Evolutionary conservation across 345 rosid genomes (phyloP), one percentile per base, ranked within the genome.

Genomic region (Garcia nutans): DNA sequence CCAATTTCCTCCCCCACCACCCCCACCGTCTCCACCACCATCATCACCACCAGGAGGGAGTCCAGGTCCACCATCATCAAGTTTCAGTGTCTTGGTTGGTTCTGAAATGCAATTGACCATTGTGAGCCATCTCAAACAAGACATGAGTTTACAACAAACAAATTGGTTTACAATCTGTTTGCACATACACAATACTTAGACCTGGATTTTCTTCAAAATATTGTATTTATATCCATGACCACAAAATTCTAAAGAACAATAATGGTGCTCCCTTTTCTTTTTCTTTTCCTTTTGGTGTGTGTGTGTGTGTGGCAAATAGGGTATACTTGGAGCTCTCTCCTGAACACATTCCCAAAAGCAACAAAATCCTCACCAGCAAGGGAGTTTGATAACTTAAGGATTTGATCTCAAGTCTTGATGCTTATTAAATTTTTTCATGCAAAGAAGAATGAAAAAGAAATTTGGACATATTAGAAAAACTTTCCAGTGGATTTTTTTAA

Each of bases 1-100:
- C 86, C 85, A 91, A 84, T 88, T 89, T 45, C 96, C 98, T 19
- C 99, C 99, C 0, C 97, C 97, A 0, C 98, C 97, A 17, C 98
- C 97, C 0, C 97, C 97, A 0, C 97, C 98, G 0, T 97, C 99
- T 0, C 98, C 99, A 0, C 94, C 96, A 2, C 86, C 96, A 23
- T 83, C 97, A 49, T 89, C 91, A 75, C 87, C 92, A 1, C 89
- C 84, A 22, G 98, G 98, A 9, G 96, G 96, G 37, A 92, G 83
- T 10, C 90, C 98, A 50, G 91, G 85, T 55, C 97, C 97, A 11
- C 94, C 94, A 78, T 90, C 97, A 58, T 93, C 98, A 1, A 93
- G 83, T 70, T 86, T 77, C 0, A 96, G 98, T 0, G 97, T 71
- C 56, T 65, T 64, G 2, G 82, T 65, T 49, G 79, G 79, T 65